Percentiles rank a stretch among this genome's conserved stretches.
Evolutionary conservation across 2,329 filamentous ascomycete genomes (phyloP).

Genomic region (Thelonectria blattea): DNA sequence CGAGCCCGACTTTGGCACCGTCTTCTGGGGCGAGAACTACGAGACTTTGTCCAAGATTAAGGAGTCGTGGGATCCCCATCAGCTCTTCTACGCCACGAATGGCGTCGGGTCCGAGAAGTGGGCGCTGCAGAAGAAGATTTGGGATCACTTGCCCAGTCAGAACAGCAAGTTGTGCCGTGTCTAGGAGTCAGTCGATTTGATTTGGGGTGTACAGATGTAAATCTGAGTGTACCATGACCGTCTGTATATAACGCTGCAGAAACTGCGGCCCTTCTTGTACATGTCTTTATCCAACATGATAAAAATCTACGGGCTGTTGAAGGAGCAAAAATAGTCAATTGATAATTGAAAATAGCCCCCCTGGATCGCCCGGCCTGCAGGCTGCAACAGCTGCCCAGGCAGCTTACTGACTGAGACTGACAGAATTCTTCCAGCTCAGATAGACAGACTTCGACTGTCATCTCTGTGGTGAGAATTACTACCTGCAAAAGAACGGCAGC

Average conservation of each 20-base stretch:
- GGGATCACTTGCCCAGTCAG: constrained; percentile 24
- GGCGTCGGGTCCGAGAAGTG: constrained; percentile 60
- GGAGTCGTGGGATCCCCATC: constrained; percentile 52
- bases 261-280: not conserved
- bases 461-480: too few species aligned
- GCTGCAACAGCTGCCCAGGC: too few species aligned
- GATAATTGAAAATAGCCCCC: too few species aligned
- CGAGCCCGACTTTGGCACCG: constrained; percentile 51
- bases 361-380: too few species aligned
- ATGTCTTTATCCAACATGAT: not conserved
- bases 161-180: constrained; percentile 27
- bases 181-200: not conserved
- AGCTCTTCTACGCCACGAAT: constrained; percentile 55
- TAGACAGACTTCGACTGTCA: too few species aligned
- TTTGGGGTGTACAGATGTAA: not conserved
- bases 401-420: too few species aligned
- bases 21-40: constrained; percentile 57
- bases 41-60: constrained; percentile 51
- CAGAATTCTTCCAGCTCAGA: too few species aligned
- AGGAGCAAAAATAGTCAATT: too few species aligned
- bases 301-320: too few species aligned
- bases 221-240: not conserved
- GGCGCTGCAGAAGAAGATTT: constrained; percentile 42
- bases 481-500: too few species aligned
- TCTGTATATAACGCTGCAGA: not conserved